Base-by-base conservation (phyloP, 2,329 filamentous ascomycete species). In the Elsinoe necatrix region DNA sequence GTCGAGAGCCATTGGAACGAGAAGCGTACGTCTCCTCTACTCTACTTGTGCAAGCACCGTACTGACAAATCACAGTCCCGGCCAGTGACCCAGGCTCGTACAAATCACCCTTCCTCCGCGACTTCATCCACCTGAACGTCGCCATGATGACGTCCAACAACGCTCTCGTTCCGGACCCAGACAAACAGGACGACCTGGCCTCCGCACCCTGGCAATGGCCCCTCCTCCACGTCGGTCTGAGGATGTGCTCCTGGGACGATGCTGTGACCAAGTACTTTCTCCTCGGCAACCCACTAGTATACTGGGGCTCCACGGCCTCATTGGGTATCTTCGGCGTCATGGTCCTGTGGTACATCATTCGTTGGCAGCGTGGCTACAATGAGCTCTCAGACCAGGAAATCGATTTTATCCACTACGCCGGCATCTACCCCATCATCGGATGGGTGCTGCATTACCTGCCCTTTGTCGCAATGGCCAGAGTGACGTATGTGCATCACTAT, bases 141-240 rank as follows among this genome's bases (percentile, higher is more conserved):
- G 93, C 93, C 61, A 98, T 98, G 93, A 96, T 97, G 92, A 98
- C 93, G 2, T 97, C 93, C 37, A 98, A 98, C 80, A 98, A 98
- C 68, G 93, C 93, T 21, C 83, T 98, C 45, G 89, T 98, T 18
- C 93, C 93, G 3, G 93, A 98, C 67, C 92, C 93, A 3, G 93
- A 98, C 72, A 98, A 98, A 81, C 93, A 98, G 72, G 93, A 98
- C 67, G 93, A 98, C 67, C 82, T 98, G 48, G 93, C 93, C 29
- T 98, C 93, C 12, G 80, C 90, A 63, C 96, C 91, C 78, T 98
- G 93, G 93, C 91, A 98, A 74, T 98, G 93, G 93, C 93, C 93
- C 18, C 83, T 98, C 61, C 83, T 98, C 39, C 79, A 97, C 66
- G 93, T 97, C 29, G 93, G 93, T 69, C 83, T 98, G 56, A 87